Conservation (phyloP, 163 green algal genomes). For the Chlorella variabilis region DNA sequence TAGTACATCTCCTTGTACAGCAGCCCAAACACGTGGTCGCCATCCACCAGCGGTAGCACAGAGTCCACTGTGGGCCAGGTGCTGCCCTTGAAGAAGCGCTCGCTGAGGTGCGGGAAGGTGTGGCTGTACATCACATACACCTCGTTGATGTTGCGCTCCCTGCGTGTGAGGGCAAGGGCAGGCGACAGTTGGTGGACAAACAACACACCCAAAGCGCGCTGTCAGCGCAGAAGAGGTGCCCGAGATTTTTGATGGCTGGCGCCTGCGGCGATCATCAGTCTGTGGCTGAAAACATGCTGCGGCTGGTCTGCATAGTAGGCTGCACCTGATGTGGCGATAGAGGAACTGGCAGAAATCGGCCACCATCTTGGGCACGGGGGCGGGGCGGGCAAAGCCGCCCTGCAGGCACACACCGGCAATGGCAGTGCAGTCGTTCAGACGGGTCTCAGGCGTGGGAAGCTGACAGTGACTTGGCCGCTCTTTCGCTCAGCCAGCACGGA, state of each 20-base stretch:
- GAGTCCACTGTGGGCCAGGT: slow-evolving; percentile 90
- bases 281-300: too few relatives aligned
- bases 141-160: slow-evolving; percentile 94
- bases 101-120: slow-evolving; percentile 95
- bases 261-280: too few relatives aligned
- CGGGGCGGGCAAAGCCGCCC: slow-evolving; percentile 31
- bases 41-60: slow-evolving; percentile 90
- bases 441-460: too few relatives aligned
- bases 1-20: slow-evolving; percentile 99
- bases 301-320: too few relatives aligned
- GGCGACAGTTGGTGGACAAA: background rate
- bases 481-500: too few relatives aligned
- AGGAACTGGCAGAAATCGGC: slow-evolving; percentile 98
- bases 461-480: too few relatives aligned
- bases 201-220: too few relatives aligned
- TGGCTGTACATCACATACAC: slow-evolving; percentile 97
- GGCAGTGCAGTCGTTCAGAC: too few relatives aligned
- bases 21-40: slow-evolving; percentile 98
- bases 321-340: slow-evolving; percentile 95
- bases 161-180: slow-evolving; percentile 45
- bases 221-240: too few relatives aligned
- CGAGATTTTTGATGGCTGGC: too few relatives aligned
- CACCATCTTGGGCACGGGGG: slow-evolving; percentile 91
- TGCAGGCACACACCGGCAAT: slow-evolving; percentile 11
- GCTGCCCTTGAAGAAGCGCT: slow-evolving; percentile 94